These are phyloP conservation scores for Citrus cavaleriei DNA, from an alignment of 345 rosid species.

Conservation along the genomic window DNA sequence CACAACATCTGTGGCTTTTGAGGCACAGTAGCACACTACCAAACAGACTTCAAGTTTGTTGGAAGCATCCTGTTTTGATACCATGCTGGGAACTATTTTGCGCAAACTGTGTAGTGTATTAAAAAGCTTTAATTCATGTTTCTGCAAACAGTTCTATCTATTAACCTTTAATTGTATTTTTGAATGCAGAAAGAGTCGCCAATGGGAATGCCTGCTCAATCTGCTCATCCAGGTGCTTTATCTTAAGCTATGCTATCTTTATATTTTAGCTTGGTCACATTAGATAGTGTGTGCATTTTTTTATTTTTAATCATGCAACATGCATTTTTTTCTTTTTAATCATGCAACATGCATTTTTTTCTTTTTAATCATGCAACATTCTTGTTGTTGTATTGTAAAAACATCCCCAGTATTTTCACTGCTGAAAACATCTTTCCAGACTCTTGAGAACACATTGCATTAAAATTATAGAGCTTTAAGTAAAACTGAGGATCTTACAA, in stretches of 20 bases:
- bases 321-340: not conserved
- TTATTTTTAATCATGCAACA: too few species aligned
- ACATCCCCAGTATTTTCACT: not conserved
- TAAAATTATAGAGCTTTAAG: not conserved
- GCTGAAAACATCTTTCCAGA: not conserved
- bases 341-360: not conserved
- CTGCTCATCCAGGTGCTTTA: constrained; percentile 58
- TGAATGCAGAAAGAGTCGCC: constrained; percentile 56
- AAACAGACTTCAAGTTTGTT: not conserved
- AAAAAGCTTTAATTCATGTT: not conserved
- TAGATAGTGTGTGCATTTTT: not conserved
- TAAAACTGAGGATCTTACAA: not conserved
- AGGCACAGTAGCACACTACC: not conserved
- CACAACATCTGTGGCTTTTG: not conserved
- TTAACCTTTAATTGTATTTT: not conserved
- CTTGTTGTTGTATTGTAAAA: not conserved
- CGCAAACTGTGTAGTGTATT: not conserved
- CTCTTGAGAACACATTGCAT: not conserved
- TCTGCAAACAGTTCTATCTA: not conserved
- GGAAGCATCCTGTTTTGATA: not conserved
- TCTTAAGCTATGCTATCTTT: not conserved
- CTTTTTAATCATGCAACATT: not conserved
- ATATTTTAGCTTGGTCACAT: not conserved
- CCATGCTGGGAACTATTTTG: not conserved
- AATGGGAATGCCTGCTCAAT: constrained; percentile 41